phyloP scores from a whole-genome alignment of 2,329 filamentous ascomycete species.

The Aspergillaceae sp. region DNA sequence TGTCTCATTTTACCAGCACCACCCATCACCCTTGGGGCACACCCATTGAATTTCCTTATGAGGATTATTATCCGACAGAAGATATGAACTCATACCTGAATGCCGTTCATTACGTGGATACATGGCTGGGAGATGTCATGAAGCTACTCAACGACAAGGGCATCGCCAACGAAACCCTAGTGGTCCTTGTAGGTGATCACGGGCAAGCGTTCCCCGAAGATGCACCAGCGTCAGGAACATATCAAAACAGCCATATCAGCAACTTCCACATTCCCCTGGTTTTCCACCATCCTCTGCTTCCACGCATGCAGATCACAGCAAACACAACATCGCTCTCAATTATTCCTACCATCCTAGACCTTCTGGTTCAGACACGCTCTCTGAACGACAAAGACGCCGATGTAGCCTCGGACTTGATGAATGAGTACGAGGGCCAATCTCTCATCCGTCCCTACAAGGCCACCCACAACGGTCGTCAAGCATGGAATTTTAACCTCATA shows the following conservation, averaged over 20 bases:
- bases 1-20: slow-evolving; percentile 25
- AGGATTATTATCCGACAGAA: slow-evolving; percentile 17
- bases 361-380: slow-evolving; percentile 35
- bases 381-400: slow-evolving; percentile 23
- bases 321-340: slow-evolving; percentile 38
- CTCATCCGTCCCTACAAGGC: slow-evolving; percentile 36
- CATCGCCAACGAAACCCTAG: slow-evolving; percentile 21
- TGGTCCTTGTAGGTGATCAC: slow-evolving; percentile 24
- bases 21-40: slow-evolving; percentile 37
- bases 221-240: slow-evolving; percentile 29
- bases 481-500: slow-evolving; percentile 29
- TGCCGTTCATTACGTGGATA: slow-evolving; percentile 17
- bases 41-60: slow-evolving; percentile 21
- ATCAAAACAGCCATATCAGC: slow-evolving; percentile 37
- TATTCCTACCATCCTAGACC: slow-evolving; percentile 40
- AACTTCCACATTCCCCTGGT: slow-evolving; percentile 39
- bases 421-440: slow-evolving; percentile 41
- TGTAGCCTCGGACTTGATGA: slow-evolving; percentile 33
- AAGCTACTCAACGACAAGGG: slow-evolving; percentile 18
- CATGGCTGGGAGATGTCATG: slow-evolving; percentile 20
- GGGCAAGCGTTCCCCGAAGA: slow-evolving; percentile 39
- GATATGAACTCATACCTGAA: slow-evolving; percentile 22
- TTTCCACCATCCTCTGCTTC: slow-evolving; percentile 38
- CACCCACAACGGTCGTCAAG: slow-evolving; percentile 23
- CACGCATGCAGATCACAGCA: slow-evolving; percentile 32